These are phyloP conservation scores for Chalciporus chontae DNA, from an alignment of 768 basidiomycete species.

Conservation along the genomic window DNA sequence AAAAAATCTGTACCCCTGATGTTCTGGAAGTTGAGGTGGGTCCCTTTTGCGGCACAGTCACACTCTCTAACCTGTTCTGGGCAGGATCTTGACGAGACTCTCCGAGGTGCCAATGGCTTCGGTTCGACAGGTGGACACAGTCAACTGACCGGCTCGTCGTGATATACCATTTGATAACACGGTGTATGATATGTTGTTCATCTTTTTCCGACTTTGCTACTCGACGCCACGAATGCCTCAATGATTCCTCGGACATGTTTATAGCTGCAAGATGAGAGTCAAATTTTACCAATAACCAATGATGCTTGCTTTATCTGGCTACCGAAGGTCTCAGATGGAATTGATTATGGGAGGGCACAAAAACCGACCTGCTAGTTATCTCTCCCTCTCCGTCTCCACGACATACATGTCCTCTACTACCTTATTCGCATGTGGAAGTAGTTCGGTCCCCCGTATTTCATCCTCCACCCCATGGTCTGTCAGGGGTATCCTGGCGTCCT, in stretches of 20 bases:
- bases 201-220: not conserved
- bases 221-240: not conserved
- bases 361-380: slow-evolving; percentile 15
- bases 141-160: slow-evolving; percentile 32
- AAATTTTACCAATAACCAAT: not conserved
- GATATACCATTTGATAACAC: not conserved
- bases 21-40: slow-evolving; percentile 79
- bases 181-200: slow-evolving; percentile 5
- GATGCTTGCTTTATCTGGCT: not conserved
- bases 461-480: slow-evolving; percentile 18
- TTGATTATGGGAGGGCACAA: not conserved
- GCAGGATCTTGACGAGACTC: slow-evolving; percentile 81
- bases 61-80: slow-evolving; percentile 4
- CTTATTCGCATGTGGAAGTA: slow-evolving; percentile 52
- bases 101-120: slow-evolving; percentile 83
- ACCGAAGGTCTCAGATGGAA: not conserved
- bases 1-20: slow-evolving; percentile 83
- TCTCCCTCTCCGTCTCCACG: slow-evolving; percentile 45
- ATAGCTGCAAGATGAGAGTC: not conserved
- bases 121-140: slow-evolving; percentile 91
- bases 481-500: slow-evolving; percentile 34
- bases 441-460: slow-evolving; percentile 36
- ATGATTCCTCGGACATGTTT: not conserved
- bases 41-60: not conserved
- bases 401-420: slow-evolving; percentile 53